Percentiles rank a stretch among this genome's conserved stretches.
These are phyloP conservation scores for Claviceps sp. DNA, from an alignment of 2,329 filamentous ascomycete genomes.

Conservation along the genomic window DNA sequence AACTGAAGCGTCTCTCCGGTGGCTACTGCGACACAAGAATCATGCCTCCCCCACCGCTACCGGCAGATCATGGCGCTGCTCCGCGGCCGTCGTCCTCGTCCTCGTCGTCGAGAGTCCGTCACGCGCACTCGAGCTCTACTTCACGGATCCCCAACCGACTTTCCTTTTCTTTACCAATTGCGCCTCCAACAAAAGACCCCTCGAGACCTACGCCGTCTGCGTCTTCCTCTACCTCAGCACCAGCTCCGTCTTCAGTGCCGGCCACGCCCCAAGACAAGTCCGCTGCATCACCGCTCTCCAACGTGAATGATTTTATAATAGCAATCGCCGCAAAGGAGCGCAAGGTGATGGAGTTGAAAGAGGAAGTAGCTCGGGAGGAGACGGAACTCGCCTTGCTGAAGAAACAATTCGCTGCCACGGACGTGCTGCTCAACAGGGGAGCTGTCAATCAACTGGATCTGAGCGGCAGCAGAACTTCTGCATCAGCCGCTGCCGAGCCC, in stretches of 20 bases:
- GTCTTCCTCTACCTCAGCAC: conserved; percentile 17
- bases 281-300: conserved; percentile 30
- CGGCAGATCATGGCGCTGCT: conserved; percentile 22
- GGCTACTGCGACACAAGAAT: conserved; percentile 7
- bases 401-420: conserved; percentile 67
- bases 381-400: conserved; percentile 63
- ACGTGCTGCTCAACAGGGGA: conserved; percentile 61
- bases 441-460: conserved; percentile 14
- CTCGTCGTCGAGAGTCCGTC: conserved; percentile 25
- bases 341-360: conserved; percentile 75
- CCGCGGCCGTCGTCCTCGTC: conserved; percentile 24
- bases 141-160: conserved; percentile 44
- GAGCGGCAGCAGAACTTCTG: conserved; percentile 1
- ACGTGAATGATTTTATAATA: conserved; percentile 62
- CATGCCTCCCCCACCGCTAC: conserved; percentile 25
- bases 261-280: conserved; percentile 37
- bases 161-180: conserved; percentile 49
- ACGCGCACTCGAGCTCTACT: conserved; percentile 38
- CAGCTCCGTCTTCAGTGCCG: conserved; percentile 27
- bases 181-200: conserved; percentile 36
- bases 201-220: conserved; percentile 38
- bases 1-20: background rate
- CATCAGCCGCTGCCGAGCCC: conserved; percentile 11
- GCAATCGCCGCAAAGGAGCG: conserved; percentile 87
- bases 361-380: conserved; percentile 79